These are phyloP conservation scores for Penicillium psychrosexuale DNA, from an alignment of 2,329 filamentous ascomycete species.

Conservation along the genomic window DNA sequence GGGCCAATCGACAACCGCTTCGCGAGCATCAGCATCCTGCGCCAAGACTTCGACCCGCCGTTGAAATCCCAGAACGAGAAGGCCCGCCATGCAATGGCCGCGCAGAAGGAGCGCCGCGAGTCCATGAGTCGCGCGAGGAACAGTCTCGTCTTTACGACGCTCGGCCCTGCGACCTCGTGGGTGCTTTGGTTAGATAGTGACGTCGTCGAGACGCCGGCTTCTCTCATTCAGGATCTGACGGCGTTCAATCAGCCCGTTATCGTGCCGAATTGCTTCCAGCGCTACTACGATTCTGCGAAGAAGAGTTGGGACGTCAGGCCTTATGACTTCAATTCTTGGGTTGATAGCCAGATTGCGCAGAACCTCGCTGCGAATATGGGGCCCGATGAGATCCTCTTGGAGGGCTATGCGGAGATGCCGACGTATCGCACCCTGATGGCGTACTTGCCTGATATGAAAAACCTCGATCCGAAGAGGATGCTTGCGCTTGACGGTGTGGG, in stretches of 20 bases:
- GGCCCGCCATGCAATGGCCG: slow-evolving; percentile 86
- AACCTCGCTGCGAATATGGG: slow-evolving; percentile 76
- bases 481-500: slow-evolving; percentile 88
- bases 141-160: slow-evolving; percentile 88
- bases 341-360: slow-evolving; percentile 77
- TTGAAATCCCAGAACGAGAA: slow-evolving; percentile 76
- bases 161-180: slow-evolving; percentile 89
- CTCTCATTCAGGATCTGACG: slow-evolving; percentile 88
- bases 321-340: slow-evolving; percentile 98
- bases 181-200: slow-evolving; percentile 95
- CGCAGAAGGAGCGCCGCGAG: slow-evolving; percentile 80
- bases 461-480: slow-evolving; percentile 58
- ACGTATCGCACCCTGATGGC: slow-evolving; percentile 93
- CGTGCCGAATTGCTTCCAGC: slow-evolving; percentile 93
- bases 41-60: slow-evolving; percentile 89
- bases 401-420: slow-evolving; percentile 89
- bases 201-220: slow-evolving; percentile 79
- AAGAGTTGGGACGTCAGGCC: slow-evolving; percentile 71
- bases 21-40: slow-evolving; percentile 86
- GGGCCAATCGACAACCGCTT: slow-evolving; percentile 79
- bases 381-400: slow-evolving; percentile 85
- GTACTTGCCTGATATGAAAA: slow-evolving; percentile 60
- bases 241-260: slow-evolving; percentile 84
- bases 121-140: slow-evolving; percentile 94
- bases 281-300: slow-evolving; percentile 70